Percentiles rank a stretch among this genome's conserved stretches.
phyloP scores from a whole-genome alignment of 768 basidiomycete species.

The Serendipita vermifera region DNA sequence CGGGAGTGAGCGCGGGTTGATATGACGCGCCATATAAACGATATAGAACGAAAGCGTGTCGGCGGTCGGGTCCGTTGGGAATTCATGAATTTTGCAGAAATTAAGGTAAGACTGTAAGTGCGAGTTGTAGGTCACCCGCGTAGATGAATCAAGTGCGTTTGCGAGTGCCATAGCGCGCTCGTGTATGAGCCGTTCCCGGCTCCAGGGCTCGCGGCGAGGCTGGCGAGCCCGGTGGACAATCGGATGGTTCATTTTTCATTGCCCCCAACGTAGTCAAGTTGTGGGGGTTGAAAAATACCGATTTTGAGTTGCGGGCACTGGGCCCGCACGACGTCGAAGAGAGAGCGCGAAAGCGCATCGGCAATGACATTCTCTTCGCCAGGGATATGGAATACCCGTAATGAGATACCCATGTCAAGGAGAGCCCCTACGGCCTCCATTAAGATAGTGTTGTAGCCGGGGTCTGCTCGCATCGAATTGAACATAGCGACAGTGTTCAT shows the following conservation, averaged over 20 bases:
- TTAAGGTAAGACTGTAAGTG: conserved; percentile 28
- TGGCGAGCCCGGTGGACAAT: conserved; percentile 20
- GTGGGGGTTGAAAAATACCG: not conserved
- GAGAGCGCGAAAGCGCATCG: conserved; percentile 23
- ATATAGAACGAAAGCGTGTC: conserved; percentile 28
- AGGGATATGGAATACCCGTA: conserved; percentile 21
- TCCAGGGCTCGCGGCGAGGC: conserved; percentile 26
- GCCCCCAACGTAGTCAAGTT: no score
- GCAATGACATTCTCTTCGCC: conserved; percentile 22
- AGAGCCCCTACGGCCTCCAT: conserved; percentile 16
- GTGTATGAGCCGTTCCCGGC: conserved; percentile 22
- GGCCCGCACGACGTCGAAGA: not conserved
- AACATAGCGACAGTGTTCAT: conserved; percentile 21
- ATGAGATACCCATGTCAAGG: conserved; percentile 10
- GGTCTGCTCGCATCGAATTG: conserved; percentile 15
- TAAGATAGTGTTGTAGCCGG: conserved; percentile 21
- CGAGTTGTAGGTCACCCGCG: conserved; percentile 16
- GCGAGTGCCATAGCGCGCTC: conserved; percentile 26
- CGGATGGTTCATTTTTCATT: conserved; percentile 14
- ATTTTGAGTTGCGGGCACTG: not conserved
- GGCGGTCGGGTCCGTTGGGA: conserved; percentile 27
- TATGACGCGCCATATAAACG: conserved; percentile 27
- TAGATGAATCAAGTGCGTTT: conserved; percentile 20
- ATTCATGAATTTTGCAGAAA: conserved; percentile 24
- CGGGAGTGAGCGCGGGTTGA: conserved; percentile 26